A percentile compares a stretch with the other conserved stretches of the same genome.
phyloP scores from a whole-genome alignment of 768 basidiomycete species.

The Podaxis sp. region DNA sequence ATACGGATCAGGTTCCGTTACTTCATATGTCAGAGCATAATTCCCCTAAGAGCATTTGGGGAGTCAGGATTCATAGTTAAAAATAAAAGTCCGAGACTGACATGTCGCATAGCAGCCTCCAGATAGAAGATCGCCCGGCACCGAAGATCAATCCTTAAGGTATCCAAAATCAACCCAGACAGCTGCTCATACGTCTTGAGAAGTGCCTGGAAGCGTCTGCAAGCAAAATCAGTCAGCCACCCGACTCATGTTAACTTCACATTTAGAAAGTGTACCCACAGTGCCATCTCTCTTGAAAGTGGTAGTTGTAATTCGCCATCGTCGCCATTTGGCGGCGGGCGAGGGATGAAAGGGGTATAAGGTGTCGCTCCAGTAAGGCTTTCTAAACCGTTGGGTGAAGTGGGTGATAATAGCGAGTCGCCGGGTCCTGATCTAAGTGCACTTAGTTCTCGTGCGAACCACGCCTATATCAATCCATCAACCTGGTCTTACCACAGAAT shows the following conservation, averaged over 20 bases:
- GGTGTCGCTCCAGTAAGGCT: conserved; percentile 45
- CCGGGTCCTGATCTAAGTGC: conserved; percentile 61
- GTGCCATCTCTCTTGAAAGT: conserved; percentile 81
- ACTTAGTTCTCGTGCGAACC: conserved; percentile 77
- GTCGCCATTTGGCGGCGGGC: conserved; percentile 28
- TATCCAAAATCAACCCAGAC: conserved; percentile 80
- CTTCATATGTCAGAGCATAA: conserved; percentile 77
- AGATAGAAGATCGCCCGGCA: conserved; percentile 81
- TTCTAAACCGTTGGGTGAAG: conserved; percentile 46
- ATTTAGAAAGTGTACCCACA: conserved; percentile 48
- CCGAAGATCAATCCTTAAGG: conserved; percentile 82
- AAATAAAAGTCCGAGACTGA: conserved; percentile 27
- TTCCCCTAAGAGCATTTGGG: conserved; percentile 55
- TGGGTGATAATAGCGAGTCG: conserved; percentile 43
- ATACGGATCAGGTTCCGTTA: conserved; percentile 87
- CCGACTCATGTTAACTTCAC: neutral
- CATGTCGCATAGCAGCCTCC: conserved; percentile 73
- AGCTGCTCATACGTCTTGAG: conserved; percentile 89
- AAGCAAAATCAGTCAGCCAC: neutral
- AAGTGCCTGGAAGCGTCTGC: conserved; percentile 86
- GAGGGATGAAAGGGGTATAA: conserved; percentile 43
- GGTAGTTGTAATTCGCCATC: conserved; percentile 62
- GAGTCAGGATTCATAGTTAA: conserved; percentile 5
- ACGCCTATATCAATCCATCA: conserved; percentile 45
- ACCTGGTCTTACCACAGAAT: neutral